Evolutionary conservation across 768 basidiomycete species (phyloP).

Genomic region (Ramaria sp.): DNA sequence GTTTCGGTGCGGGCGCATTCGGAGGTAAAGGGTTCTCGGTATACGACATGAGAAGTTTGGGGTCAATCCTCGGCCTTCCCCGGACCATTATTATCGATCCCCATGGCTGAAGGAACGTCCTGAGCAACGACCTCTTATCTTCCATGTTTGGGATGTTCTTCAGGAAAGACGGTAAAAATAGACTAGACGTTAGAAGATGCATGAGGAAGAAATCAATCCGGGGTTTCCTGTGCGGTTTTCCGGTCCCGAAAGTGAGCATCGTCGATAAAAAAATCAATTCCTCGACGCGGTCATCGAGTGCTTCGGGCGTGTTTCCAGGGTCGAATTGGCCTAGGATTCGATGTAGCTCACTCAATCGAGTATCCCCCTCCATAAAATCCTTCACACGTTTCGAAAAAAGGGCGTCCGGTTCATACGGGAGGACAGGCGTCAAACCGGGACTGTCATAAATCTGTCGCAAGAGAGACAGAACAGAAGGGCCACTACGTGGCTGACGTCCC

Average conservation of each 20-base stretch:
- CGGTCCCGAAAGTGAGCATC: conserved; percentile 36
- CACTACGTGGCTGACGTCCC: conserved; percentile 16
- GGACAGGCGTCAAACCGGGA: conserved; percentile 33
- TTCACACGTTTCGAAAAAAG: conserved; percentile 26
- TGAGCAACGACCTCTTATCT: conserved; percentile 36
- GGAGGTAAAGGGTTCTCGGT: conserved; percentile 31
- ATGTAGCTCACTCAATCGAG: conserved; percentile 32
- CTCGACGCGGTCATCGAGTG: conserved; percentile 31
- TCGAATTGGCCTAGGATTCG: conserved; percentile 33
- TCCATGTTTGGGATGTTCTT: conserved; percentile 20
- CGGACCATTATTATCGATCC: conserved; percentile 29
- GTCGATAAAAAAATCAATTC: conserved; percentile 40
- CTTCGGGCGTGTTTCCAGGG: conserved; percentile 17
- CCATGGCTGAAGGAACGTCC: conserved; percentile 29
- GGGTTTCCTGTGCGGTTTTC: conserved; percentile 35
- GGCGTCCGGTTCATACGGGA: conserved; percentile 41
- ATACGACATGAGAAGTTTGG: conserved; percentile 36
- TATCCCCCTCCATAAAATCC: conserved; percentile 20
- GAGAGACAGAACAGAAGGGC: conserved; percentile 37
- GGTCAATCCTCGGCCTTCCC: conserved; percentile 44
- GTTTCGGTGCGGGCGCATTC: conserved; percentile 11
- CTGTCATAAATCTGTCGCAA: conserved; percentile 42
- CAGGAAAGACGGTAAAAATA: conserved; percentile 38
- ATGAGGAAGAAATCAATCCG: conserved; percentile 49
- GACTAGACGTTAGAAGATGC: conserved; percentile 43